Conservation (phyloP, 345 rosid species). For the Balakata baccata region DNA sequence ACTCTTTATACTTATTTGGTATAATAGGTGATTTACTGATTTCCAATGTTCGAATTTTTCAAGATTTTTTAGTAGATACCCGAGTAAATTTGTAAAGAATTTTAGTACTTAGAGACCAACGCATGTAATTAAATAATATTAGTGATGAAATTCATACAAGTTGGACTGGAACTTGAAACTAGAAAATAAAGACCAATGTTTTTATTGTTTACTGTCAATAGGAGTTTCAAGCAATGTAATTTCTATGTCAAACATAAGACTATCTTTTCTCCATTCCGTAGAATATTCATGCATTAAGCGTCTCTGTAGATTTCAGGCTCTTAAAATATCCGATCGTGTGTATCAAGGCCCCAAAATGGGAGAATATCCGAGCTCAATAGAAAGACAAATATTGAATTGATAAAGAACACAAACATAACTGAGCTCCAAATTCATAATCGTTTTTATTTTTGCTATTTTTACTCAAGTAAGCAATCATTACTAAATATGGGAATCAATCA, state of each 20-base stretch:
- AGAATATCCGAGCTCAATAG: neutral
- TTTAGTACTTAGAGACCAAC: neutral
- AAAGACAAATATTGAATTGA: neutral
- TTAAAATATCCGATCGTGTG: neutral
- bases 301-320: neutral
- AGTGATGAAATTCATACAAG: neutral
- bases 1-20: neutral
- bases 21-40: neutral
- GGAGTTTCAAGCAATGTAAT: neutral
- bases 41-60: neutral
- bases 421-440: too few relatives aligned
- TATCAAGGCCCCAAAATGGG: neutral
- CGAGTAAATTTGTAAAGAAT: neutral
- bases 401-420: neutral
- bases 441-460: too few relatives aligned
- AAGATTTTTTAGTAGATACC: neutral
- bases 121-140: neutral
- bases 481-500: neutral
- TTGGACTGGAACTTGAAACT: neutral
- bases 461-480: neutral
- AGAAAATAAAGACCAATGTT: too few relatives aligned
- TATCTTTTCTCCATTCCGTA: too few relatives aligned
- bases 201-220: neutral
- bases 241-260: neutral
- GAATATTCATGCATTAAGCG: neutral